Evolutionary conservation across 768 basidiomycete genomes (phyloP), one percentile per base, ranked within the genome.

Genomic region (Peribolospora baueri): DNA sequence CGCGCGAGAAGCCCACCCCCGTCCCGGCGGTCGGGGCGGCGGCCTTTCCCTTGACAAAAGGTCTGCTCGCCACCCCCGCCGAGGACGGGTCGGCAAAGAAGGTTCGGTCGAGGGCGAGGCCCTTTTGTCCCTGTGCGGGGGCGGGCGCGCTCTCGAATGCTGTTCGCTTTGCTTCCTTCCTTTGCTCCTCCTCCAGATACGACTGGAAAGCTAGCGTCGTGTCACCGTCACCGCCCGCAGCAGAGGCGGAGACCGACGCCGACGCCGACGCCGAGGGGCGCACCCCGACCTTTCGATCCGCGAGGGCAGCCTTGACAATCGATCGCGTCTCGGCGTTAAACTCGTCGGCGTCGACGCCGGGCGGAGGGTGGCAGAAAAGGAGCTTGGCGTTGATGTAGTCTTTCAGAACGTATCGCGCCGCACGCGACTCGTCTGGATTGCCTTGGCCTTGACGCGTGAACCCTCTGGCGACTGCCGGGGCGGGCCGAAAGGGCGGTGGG

Each of bases 311-410:
- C 25, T 25, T 25, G 25, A 25, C 25, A 25, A 25, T 25, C 25
- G 25, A 25, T 25, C 81, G 76, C 9, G 79, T 81, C 50, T 74
- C 71, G 52, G 72, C 65, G 68, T 97, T 97, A 72, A 90, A 97
- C 1, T 70, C 70, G 50, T 75, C 72, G 40, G 79, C 75, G 2
- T 75, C 64, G 3, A 76, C 67, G 8, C 70, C 76, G 6, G 71
- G 71, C 1, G 90, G 86, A n/a, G 91, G 78, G 60, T 91, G 82
- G 60, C 84, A 87, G 66, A 76, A 95, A 7, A 97, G 73, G 0
- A 98, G 73, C 62, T 85, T 87, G 37, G 84, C 93, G 61, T 82
- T 88, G 57, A 97, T 88, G 64, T 90, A 98, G 69, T 98, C 93
- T 67, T 98, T 98, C 51, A 98, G 74, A 55, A 98, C 73, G 64